Conservation (phyloP, 495 filamentous ascomycete genomes). For the Cladorrhinum samala region DNA sequence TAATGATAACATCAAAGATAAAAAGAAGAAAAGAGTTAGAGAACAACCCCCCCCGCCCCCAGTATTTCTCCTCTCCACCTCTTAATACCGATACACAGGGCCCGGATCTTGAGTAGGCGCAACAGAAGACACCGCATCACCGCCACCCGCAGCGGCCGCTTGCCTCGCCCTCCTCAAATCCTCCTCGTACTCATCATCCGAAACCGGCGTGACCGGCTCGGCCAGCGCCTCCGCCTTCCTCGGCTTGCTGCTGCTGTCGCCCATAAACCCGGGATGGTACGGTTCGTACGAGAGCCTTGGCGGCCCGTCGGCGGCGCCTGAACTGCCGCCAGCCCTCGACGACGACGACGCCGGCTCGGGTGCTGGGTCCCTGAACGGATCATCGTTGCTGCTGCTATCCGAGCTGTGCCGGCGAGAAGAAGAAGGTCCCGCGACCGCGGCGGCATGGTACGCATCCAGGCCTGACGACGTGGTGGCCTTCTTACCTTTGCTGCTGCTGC, state of each 20-base stretch:
- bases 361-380: conserved; percentile 44
- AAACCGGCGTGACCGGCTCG: conserved; percentile 23
- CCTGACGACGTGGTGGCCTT: conserved; percentile 8
- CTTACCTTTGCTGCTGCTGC: conserved; percentile 37
- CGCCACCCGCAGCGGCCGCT: not conserved
- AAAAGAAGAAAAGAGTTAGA: too few species aligned
- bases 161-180: conserved; percentile 18
- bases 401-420: conserved; percentile 32
- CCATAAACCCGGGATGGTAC: conserved; percentile 46
- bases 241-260: not conserved
- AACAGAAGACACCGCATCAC: not conserved
- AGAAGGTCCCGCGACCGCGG: conserved; percentile 25
- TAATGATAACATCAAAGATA: too few species aligned
- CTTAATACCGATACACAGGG: conserved; percentile 35
- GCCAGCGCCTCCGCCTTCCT: not conserved
- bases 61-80: too few species aligned
- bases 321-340: conserved; percentile 16
- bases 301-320: too few species aligned
- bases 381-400: conserved; percentile 17
- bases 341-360: conserved; percentile 21
- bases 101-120: conserved; percentile 22
- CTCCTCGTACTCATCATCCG: conserved; percentile 15
- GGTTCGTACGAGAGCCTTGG: conserved; percentile 39
- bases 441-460: conserved; percentile 19
- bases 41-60: too few species aligned